Base-by-base conservation (phyloP, 345 rosid genomes). In the Tarenaya hassleriana region DNA sequence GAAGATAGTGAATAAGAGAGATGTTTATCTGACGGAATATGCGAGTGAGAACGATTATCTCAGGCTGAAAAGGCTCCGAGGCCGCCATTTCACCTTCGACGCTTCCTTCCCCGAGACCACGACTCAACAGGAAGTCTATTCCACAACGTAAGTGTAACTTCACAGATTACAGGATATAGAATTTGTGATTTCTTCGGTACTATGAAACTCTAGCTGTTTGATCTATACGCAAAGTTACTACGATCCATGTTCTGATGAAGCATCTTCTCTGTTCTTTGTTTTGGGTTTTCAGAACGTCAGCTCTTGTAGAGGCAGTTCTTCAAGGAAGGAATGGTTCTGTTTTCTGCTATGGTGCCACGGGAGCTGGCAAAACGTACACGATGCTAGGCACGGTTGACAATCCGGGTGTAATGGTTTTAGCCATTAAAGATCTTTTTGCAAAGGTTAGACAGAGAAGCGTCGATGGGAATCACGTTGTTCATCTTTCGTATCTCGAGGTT, bases 341-440 rank as follows among this genome's bases (percentile, higher is more conserved):
- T n/a, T 90, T 90, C 73, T 90, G 97, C 71, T 90, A 90, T 35
- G 97, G 97, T 32, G 96, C 97, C 10, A 90, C 97, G 0, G 97
- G 97, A 57, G 95, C 97, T 35, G 97, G 97, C 27, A 90, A 90
- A 79, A 90, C 96, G 5, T 75, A 86, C 57, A 86, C 97, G 8
- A 90, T 90, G 97, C 75, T 90, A 2, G 97, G 97, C 11, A 86
- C 95, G 4, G 6, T 86, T 62, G 88, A 82, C 64, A 90, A 78
- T 70, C 97, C 94, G 4, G 97, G 97, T n/a, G 97, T 90, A 21
- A 90, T 83, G 96, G 97, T 82, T 66, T 78, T 84, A 73, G 97
- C 97, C 32, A 90, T 90, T 56, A 90, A 86, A 65, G 94, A 90
- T 59, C 77, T 90, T 52, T 90, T 90, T 51, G 75, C 81, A 46